Percentiles rank a stretch among this genome's conserved stretches.
phyloP scores from a whole-genome alignment of 2,329 filamentous ascomycete species.

The Grosmannia clavigera region DNA sequence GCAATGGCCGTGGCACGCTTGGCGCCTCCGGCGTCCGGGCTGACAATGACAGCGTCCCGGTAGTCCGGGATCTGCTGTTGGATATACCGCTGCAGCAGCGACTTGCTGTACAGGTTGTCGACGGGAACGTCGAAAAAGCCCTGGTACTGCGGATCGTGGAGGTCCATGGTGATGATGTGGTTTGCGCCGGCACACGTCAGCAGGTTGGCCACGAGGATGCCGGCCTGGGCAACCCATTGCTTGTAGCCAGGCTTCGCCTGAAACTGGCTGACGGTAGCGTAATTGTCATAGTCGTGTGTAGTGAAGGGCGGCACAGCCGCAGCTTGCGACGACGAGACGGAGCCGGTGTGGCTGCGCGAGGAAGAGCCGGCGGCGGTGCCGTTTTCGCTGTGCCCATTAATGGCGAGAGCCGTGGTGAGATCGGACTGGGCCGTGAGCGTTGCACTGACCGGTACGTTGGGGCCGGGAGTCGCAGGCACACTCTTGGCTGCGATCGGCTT shows the following conservation, averaged over 20 bases:
- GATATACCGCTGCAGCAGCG: constrained; percentile 57
- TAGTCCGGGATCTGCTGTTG: constrained; percentile 75
- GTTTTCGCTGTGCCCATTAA: constrained; percentile 37
- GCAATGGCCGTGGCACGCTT: constrained; percentile 94
- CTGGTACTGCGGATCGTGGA: constrained; percentile 88
- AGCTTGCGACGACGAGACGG: constrained; percentile 21
- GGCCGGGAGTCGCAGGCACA: constrained; percentile 72
- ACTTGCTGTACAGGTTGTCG: constrained; percentile 87
- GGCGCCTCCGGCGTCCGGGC: constrained; percentile 89
- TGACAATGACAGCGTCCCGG: constrained; percentile 82
- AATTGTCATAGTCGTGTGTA: constrained; percentile 53
- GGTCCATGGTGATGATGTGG: constrained; percentile 95
- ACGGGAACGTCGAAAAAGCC: constrained; percentile 98
- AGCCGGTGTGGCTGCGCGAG: constrained; percentile 25
- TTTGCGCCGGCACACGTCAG: constrained; percentile 92
- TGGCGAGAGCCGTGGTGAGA: constrained; percentile 62
- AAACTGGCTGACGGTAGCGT: constrained; percentile 42
- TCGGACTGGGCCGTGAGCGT: constrained; percentile 57
- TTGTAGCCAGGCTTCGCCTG: constrained; percentile 87
- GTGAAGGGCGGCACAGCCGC: constrained; percentile 34
- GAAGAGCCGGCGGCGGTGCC: constrained; percentile 16
- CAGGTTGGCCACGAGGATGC: constrained; percentile 86
- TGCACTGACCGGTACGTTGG: constrained; percentile 53
- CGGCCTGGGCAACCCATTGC: constrained; percentile 96
- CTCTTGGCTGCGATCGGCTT: constrained; percentile 43